Evolutionary conservation across 2,329 filamentous ascomycete species (phyloP).

Genomic region (Talaromyces sp.): DNA sequence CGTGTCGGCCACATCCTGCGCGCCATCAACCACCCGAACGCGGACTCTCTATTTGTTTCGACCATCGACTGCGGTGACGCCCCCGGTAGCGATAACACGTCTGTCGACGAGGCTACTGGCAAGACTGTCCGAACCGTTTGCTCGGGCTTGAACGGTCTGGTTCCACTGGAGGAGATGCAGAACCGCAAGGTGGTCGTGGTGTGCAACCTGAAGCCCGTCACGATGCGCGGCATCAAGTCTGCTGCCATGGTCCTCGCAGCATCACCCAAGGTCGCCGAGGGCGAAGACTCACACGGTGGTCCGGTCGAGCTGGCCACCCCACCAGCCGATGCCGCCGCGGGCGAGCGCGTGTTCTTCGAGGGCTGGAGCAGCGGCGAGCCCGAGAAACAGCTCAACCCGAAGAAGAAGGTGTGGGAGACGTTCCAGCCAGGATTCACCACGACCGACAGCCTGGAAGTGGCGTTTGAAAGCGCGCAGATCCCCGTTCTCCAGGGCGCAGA

Average conservation of each 20-base stretch:
- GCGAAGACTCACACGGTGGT: conserved; percentile 79
- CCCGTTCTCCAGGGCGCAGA: conserved; percentile 68
- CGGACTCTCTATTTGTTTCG: conserved; percentile 90
- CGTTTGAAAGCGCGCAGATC: conserved; percentile 74
- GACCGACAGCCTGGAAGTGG: conserved; percentile 73
- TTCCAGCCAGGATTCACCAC: conserved; percentile 97
- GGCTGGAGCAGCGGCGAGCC: conserved; percentile 84
- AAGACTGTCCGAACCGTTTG: conserved; percentile 92
- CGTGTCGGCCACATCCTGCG: conserved; percentile 97
- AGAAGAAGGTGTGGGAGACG: conserved; percentile 99
- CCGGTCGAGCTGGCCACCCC: conserved; percentile 89
- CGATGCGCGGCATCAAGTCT: conserved; percentile 87
- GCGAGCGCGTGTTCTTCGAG: conserved; percentile 87
- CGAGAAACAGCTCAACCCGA: conserved; percentile 90
- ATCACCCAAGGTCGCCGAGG: conserved; percentile 75
- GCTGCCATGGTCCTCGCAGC: conserved; percentile 92
- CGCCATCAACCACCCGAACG: conserved; percentile 91
- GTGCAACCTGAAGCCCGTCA: conserved; percentile 97
- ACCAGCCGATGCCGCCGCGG: conserved; percentile 71
- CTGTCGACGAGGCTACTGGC: conserved; percentile 72
- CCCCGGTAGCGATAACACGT: conserved; percentile 79
- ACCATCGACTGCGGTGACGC: conserved; percentile 93
- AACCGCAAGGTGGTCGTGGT: conserved; percentile 91
- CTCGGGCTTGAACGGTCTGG: conserved; percentile 88
- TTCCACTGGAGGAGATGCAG: conserved; percentile 96